Evolutionary conservation across 495 filamentous ascomycete genomes (phyloP), one percentile per base, ranked within the genome.

Genomic region (Podospora conica): DNA sequence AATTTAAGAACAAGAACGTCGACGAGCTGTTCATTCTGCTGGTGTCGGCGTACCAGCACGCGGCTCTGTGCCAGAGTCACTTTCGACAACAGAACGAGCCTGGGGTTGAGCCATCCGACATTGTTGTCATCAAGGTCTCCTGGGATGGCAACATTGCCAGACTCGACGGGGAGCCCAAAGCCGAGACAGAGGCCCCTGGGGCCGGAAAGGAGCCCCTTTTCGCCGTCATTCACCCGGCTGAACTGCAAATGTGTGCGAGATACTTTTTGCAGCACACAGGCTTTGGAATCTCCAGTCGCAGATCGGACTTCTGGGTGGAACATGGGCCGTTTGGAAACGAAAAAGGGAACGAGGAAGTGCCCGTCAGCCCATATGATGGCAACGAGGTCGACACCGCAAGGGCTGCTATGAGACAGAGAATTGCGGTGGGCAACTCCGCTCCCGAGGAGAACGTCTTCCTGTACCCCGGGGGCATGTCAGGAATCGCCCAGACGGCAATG

Each of bases 261-360:
- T 22, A 65, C 3, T 69, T 74, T n/a, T 74, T 68, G 72, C 73
- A 75, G 23, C 71, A 75, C 27, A 71, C 72, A 2, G 73, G 72
- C 2, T 74, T 66, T 8, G 73, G 72, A 10, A 74, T 74, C 15
- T 75, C 73, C n/a, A 74, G 72, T 12, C 58, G 73, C 1, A 60
- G 70, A 20, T 72, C 72, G 3, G 60, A 10, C 0, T 57, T 61
- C 24, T 75, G 73, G 73, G 28, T 70, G 0, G 61, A 73, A 11
- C 9, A 58, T 1, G 64, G 65, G 1, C 65, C 61, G 0, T 70
- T 72, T 20, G 3, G 15, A 3, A 1, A 21, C 7, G 2, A 28
- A 4, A 10, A 21, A 6, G 24, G 24, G 11, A 22, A n/a, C 0
- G 3, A 2, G 1, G 31, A n/a, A 12, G 1, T 18, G 6, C 28